A percentile compares a stretch with the other conserved stretches of the same genome.
Conservation (phyloP, 2,329 filamentous ascomycete species). For the Truncatella angustata region DNA sequence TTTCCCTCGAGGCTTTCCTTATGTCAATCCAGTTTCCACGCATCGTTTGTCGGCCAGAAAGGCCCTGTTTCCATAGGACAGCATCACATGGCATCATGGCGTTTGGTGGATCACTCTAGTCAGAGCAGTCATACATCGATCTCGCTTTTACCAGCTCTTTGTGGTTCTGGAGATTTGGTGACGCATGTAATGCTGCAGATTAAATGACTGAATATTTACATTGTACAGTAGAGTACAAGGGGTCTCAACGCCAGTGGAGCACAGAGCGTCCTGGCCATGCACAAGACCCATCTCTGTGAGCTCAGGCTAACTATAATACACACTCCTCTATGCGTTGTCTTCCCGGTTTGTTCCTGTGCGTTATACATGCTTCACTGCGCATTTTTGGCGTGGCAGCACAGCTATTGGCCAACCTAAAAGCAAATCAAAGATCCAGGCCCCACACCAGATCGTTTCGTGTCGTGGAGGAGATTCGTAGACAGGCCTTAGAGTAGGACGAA, state of each 20-base stretch:
- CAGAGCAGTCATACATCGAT: conserved; percentile 1
- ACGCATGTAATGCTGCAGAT: not conserved
- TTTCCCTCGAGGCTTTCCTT: not conserved
- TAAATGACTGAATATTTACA: not conserved
- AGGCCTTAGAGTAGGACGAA: too few relatives aligned
- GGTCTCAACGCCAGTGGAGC: too few relatives aligned
- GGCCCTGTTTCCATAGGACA: not conserved
- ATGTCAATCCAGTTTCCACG: not conserved
- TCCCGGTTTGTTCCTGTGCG: too few relatives aligned
- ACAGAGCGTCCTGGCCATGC: too few relatives aligned
- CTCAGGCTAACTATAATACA: not conserved
- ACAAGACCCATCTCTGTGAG: too few relatives aligned
- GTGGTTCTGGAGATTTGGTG: too few relatives aligned
- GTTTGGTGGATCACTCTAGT: not conserved
- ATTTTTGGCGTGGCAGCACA: too few relatives aligned
- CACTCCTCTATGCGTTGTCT: conserved; percentile 2
- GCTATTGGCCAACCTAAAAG: too few relatives aligned
- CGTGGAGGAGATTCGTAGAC: too few relatives aligned
- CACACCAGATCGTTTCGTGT: too few relatives aligned
- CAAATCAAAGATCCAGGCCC: too few relatives aligned
- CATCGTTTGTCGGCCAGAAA: not conserved
- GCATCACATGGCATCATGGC: conserved; percentile 5
- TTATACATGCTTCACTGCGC: too few relatives aligned
- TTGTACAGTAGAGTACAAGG: not conserved
- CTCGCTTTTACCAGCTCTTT: not conserved